Evolutionary conservation across 495 filamentous ascomycete genomes (phyloP).

Genomic region (Cudoniella acicularis): DNA sequence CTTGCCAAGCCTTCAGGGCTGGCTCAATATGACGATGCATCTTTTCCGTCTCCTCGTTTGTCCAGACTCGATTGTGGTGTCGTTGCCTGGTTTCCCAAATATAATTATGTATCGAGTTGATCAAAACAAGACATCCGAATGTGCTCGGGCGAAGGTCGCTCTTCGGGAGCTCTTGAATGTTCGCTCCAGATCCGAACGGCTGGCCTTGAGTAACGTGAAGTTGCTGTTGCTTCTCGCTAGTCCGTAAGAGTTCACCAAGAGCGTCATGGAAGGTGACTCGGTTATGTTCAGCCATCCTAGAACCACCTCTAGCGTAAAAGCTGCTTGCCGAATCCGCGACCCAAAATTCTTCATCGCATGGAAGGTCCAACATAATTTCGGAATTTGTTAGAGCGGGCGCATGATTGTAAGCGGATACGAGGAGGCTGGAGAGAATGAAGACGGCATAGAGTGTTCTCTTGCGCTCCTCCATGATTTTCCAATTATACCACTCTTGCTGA

Average conservation of each 20-base stretch:
- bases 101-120: constrained; percentile 95
- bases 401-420: constrained; percentile 91
- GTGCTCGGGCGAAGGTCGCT: constrained; percentile 81
- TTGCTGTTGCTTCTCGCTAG: constrained; percentile 63
- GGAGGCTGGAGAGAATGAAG: constrained; percentile 83
- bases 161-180: constrained; percentile 47
- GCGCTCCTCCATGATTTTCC: constrained; percentile 86
- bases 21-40: constrained; percentile 98
- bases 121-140: constrained; percentile 89
- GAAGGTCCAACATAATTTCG: constrained; percentile 85
- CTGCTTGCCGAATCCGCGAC: constrained; percentile 72
- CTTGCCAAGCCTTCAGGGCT: constrained; percentile 90
- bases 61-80: constrained; percentile 88
- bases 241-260: constrained; percentile 73
- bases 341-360: constrained; percentile 93
- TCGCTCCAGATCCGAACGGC: constrained; percentile 40
- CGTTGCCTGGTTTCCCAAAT: constrained; percentile 96
- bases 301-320: constrained; percentile 76
- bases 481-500: constrained; percentile 79
- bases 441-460: constrained; percentile 92
- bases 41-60: constrained; percentile 83
- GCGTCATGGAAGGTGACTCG: constrained; percentile 69
- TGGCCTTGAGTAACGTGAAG: constrained; percentile 45
- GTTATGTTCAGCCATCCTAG: constrained; percentile 59
- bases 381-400: constrained; percentile 89